Evolutionary conservation across 495 filamentous ascomycete genomes (phyloP).

Genomic region (Penicillium paradoxum): DNA sequence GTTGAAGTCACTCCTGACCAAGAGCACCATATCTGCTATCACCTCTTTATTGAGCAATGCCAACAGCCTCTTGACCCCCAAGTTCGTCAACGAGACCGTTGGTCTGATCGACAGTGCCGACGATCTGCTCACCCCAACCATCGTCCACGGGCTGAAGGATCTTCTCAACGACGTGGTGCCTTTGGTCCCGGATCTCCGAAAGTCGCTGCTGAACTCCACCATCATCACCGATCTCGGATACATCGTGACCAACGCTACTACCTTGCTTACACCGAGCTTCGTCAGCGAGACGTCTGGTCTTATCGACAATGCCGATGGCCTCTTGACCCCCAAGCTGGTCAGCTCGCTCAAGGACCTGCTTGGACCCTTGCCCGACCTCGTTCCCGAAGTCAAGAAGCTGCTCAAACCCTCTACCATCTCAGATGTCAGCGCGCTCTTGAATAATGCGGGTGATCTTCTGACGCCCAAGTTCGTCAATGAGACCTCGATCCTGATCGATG

Average conservation of each 20-base stretch:
- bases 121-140: conserved; percentile 32
- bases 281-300: conserved; percentile 30
- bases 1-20: conserved; percentile 16
- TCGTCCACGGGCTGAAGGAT: conserved; percentile 23
- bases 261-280: conserved; percentile 32
- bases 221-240: conserved; percentile 31
- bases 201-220: conserved; percentile 31
- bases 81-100: conserved; percentile 38
- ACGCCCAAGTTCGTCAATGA: conserved; percentile 40
- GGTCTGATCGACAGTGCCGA: conserved; percentile 36
- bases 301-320: conserved; percentile 30
- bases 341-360: conserved; percentile 34
- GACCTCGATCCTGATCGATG: conserved; percentile 21
- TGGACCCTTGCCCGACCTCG: conserved; percentile 21
- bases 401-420: conserved; percentile 31
- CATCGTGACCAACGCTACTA: conserved; percentile 34
- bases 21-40: conserved; percentile 21
- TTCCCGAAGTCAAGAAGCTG: conserved; percentile 29
- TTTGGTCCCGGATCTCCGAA: conserved; percentile 19
- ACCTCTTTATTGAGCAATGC: conserved; percentile 36
- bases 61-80: conserved; percentile 34
- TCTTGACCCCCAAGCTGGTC: conserved; percentile 31
- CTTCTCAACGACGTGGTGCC: conserved; percentile 34
- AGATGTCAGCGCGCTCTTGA: conserved; percentile 35
- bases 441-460: conserved; percentile 39